Evolutionary conservation across 495 filamentous ascomycete species (phyloP), one percentile per base, ranked within the genome.

Genomic region (Glonium stellatum): DNA sequence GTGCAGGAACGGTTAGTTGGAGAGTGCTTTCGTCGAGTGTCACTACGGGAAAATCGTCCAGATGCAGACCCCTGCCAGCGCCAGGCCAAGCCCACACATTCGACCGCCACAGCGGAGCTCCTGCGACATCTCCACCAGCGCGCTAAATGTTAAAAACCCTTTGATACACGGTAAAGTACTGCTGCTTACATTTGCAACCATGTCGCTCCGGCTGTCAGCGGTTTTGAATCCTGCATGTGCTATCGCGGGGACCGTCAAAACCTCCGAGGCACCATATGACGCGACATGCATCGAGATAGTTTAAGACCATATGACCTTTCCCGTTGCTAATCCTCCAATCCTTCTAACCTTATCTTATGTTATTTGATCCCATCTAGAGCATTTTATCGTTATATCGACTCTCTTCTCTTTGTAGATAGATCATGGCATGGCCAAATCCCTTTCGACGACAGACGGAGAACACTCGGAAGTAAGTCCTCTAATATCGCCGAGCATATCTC

Each of bases 341-440:
- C 22, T 52, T 12, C 35, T 51, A 1, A 47, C 27, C 2, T 6
- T 31, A 31, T 31, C 27, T 31, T 2, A 31, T 6, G 3, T 31
- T 31, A 31, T 31, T 6, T 31, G 27, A 31, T 3, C 27, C 27
- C 27, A 31, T 6, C 27, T 31, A 6, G 6, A 31, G 27, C 6
- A 25, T 27, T 25, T n/a, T 41, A 6, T 12, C 6, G 25, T 27
- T 55, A 5, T 55, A 10, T 23, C 31, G 11, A n/a, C 22, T 1
- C n/a, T 35, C 15, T 58, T 46, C 2, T 34, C 15, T 23, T 15
- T 36, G 41, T 4, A 25, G 0, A 23, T 22, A 27, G 21, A 64
- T 39, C 37, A 80, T 74, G 75, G 68, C 69, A 57, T 75, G 70
- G 63, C 71, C 61, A 34, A 77, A 72, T 61, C 69, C 64, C 13